Evolutionary conservation across 2,329 filamentous ascomycete genomes (phyloP).

Genomic region (Colletotrichum orbiculare): DNA sequence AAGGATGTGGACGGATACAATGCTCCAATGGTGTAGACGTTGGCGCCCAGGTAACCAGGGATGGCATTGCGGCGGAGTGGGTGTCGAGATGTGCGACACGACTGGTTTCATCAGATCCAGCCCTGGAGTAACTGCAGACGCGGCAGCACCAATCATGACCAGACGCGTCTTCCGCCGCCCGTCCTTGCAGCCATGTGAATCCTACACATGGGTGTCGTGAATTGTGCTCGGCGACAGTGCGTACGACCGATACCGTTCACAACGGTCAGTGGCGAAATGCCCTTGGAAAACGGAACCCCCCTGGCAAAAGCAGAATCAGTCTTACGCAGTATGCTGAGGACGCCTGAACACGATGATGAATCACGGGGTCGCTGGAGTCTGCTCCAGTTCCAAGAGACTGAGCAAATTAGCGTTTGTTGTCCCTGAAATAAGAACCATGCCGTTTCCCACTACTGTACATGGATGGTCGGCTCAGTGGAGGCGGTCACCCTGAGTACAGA

Average conservation of each 20-base stretch:
- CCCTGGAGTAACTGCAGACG: slow-evolving; percentile 22
- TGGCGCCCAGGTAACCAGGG: slow-evolving; percentile 31
- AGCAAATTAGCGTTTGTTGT: too few species aligned
- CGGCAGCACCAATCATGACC: slow-evolving; percentile 24
- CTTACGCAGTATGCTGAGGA: not conserved
- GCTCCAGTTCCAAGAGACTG: too few species aligned
- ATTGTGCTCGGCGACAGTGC: slow-evolving; percentile 7
- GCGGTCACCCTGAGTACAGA: not conserved
- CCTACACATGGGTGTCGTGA: slow-evolving; percentile 6
- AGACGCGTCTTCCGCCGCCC: slow-evolving; percentile 12
- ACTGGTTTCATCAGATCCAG: slow-evolving; percentile 36
- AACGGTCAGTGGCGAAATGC: slow-evolving; percentile 19
- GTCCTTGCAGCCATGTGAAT: slow-evolving; percentile 5
- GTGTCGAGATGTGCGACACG: slow-evolving; percentile 38
- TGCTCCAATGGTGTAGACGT: slow-evolving; percentile 16
- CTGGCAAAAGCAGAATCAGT: slow-evolving; percentile 15
- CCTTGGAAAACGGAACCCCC: slow-evolving; percentile 17
- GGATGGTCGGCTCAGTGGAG: too few species aligned
- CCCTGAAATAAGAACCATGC: too few species aligned
- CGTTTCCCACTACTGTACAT: too few species aligned
- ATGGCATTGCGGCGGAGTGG: slow-evolving; percentile 26
- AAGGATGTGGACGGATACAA: too few species aligned
- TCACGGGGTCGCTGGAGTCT: not conserved
- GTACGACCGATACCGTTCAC: slow-evolving; percentile 1
- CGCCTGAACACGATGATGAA: not conserved